Evolutionary conservation across 176 grass and related monocot genomes (phyloP).

Genomic region (Zoysia japonica): DNA sequence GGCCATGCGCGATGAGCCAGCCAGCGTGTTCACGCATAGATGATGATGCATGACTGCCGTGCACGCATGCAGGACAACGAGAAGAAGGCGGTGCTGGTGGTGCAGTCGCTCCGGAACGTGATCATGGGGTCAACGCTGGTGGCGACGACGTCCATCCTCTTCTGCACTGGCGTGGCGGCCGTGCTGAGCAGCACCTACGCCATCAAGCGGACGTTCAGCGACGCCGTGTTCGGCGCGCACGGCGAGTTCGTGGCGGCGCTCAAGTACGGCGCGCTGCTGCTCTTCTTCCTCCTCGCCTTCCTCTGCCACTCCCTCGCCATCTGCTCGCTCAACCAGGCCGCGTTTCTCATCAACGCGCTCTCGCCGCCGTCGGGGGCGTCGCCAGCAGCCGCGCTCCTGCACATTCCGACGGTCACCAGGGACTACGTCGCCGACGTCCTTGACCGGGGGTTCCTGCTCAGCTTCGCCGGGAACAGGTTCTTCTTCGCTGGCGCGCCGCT

Average conservation of each 20-base stretch:
- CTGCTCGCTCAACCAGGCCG: conserved; percentile 61
- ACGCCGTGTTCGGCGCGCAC: conserved; percentile 59
- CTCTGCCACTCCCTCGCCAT: conserved; percentile 74
- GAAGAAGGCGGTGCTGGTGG: conserved; percentile 63
- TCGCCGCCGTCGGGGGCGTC: neutral
- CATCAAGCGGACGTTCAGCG: conserved; percentile 68
- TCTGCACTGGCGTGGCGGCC: conserved; percentile 69
- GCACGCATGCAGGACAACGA: conserved; percentile 60
- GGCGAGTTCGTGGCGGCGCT: conserved; percentile 63
- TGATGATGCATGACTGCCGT: neutral
- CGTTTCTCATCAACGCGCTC: conserved; percentile 69
- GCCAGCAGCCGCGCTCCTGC: neutral
- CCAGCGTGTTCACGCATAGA: too few relatives aligned
- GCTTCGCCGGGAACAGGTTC: conserved; percentile 62
- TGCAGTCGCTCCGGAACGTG: conserved; percentile 81
- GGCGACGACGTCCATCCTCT: conserved; percentile 68
- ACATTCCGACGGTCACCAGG: conserved; percentile 18
- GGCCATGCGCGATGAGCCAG: too few relatives aligned
- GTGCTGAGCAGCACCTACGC: conserved; percentile 84
- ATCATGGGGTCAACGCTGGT: conserved; percentile 79
- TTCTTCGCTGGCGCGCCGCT: conserved; percentile 66
- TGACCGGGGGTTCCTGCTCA: conserved; percentile 48
- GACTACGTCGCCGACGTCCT: conserved; percentile 61
- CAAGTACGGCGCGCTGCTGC: conserved; percentile 60
- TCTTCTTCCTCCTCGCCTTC: conserved; percentile 74